These are phyloP conservation scores for Picea glauca DNA, from an alignment of 75 land plant genomes.

Conservation along the genomic window DNA sequence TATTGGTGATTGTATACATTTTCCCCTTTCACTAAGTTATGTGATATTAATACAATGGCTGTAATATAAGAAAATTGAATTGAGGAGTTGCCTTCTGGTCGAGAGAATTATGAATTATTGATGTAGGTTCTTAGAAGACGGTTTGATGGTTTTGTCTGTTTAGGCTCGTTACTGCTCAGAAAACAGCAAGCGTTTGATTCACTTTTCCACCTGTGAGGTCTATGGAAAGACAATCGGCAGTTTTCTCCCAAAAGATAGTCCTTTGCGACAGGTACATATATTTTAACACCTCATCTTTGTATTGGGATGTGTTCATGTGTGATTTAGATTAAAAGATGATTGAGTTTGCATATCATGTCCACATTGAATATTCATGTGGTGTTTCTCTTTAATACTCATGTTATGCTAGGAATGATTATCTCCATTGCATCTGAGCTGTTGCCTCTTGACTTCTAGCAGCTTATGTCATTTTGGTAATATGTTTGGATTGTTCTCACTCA, in stretches of 20 bases:
- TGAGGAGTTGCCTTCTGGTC: too few species aligned
- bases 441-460: neutral
- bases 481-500: too few species aligned
- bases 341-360: too few species aligned
- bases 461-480: neutral
- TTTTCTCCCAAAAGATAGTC: conserved; percentile 84
- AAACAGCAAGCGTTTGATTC: conserved; percentile 83
- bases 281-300: neutral
- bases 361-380: too few species aligned
- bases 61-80: too few species aligned
- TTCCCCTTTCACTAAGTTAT: neutral
- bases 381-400: neutral
- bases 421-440: too few species aligned
- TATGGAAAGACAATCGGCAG: conserved; percentile 97
- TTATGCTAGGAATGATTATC: too few species aligned
- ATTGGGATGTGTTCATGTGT: too few species aligned
- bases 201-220: conserved; percentile 97
- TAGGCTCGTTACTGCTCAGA: conserved; percentile 87
- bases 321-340: too few species aligned
- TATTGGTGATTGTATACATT: neutral
- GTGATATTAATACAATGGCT: too few species aligned
- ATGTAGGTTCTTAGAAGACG: too few species aligned
- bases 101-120: too few species aligned
- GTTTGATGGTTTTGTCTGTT: neutral
- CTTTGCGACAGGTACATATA: conserved; percentile 60